Evolutionary conservation across 2,329 filamentous ascomycete genomes (phyloP), one percentile per base, ranked within the genome.

Genomic region (Aquanectria penicillioides): DNA sequence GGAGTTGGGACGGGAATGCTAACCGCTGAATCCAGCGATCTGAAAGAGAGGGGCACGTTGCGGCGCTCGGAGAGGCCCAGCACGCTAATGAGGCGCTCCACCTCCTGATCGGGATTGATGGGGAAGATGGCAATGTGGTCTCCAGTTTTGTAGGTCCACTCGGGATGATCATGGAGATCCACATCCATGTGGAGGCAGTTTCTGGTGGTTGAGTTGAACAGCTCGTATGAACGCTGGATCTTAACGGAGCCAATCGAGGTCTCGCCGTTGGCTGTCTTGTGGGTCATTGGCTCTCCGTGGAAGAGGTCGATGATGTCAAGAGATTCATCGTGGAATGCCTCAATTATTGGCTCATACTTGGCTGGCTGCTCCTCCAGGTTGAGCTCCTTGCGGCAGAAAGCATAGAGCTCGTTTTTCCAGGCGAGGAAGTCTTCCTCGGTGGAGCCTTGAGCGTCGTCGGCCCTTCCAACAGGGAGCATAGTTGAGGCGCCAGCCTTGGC

Each of bases 91-190:
- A 76, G 57, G 3, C 67, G 59, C 15, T 58, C 72, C 13, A 62
- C 66, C 43, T 78, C 75, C 3, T 61, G 40, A 11, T 70, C 62
- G 1, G 75, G 62, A 61, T 78, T 78, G 33, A 65, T 68, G 1
- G 76, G 74, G 69, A 69, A 76, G 20, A 78, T 56, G 23, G 72
- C 73, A 20, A 78, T 41, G 51, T 78, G 74, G 40, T 77, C 76
- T 7, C 76, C 75, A 2, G 76, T 77, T 56, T 72, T 63, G 68
- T 77, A 78, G 3, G 34, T 53, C 48, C 48, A 54, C 22, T 58
- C 48, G 6, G 55, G 59, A 8, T 72, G 53, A 7, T 66, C 51
- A 1, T 59, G 38, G 11, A 77, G 62, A 34, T 76, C 74, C 3
- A 78, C 41, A 25, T 78, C 75, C 40, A 77, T 61, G 51, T 77